phyloP scores from a whole-genome alignment of 1,284 basidiomycete species.

The Spongiforma sp. region DNA sequence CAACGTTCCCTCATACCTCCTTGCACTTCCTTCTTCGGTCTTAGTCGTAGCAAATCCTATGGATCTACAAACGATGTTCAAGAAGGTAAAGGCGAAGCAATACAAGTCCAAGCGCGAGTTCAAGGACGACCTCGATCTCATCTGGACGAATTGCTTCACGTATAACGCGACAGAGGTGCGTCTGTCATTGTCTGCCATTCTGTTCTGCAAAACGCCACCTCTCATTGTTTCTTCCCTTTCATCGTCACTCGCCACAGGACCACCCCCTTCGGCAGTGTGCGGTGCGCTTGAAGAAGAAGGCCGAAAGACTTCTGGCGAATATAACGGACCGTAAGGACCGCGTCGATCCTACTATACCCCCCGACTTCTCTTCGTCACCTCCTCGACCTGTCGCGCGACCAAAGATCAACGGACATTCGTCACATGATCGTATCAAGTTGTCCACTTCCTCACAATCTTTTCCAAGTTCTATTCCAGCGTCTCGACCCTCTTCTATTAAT shows the following conservation, averaged over 20 bases:
- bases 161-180: slow-evolving; percentile 92
- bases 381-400: slow-evolving; percentile 34
- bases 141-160: slow-evolving; percentile 94
- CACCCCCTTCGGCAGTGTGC: slow-evolving; percentile 87
- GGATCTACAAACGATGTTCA: slow-evolving; percentile 93
- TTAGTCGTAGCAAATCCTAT: slow-evolving; percentile 91
- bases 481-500: slow-evolving; percentile 21
- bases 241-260: slow-evolving; percentile 39
- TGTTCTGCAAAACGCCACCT: background rate
- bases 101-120: slow-evolving; percentile 97
- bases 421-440: slow-evolving; percentile 26
- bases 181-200: slow-evolving; percentile 14
- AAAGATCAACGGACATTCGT: slow-evolving; percentile 34
- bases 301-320: slow-evolving; percentile 84
- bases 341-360: slow-evolving; percentile 57
- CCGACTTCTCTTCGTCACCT: slow-evolving; percentile 26
- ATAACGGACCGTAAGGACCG: slow-evolving; percentile 89
- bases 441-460: slow-evolving; percentile 15
- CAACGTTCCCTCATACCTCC: slow-evolving; percentile 1
- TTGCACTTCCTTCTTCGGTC: background rate
- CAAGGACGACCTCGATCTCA: slow-evolving; percentile 91
- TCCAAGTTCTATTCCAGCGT: slow-evolving; percentile 2
- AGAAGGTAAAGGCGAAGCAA: slow-evolving; percentile 88
- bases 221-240: slow-evolving; percentile 1
- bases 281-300: slow-evolving; percentile 76